phyloP scores from a whole-genome alignment of 108 stramenopile species.

The Cyclotella distinguenda region DNA sequence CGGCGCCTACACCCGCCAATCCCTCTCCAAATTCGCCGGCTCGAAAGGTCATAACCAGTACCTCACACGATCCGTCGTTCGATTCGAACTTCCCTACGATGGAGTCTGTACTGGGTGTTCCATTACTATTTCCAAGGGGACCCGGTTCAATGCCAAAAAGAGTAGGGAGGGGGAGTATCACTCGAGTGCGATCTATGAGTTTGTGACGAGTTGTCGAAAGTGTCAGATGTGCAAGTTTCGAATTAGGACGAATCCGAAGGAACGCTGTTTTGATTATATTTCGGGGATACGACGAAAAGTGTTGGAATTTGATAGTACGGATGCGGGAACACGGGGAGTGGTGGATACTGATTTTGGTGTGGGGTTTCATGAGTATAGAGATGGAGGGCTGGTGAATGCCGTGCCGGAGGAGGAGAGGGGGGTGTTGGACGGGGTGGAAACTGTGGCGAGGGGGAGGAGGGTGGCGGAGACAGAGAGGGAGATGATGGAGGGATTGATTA shows the following conservation, averaged over 20 bases:
- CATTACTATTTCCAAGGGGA: conserved; percentile 75
- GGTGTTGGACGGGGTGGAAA: conserved; percentile 53
- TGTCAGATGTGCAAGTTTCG: conserved; percentile 65
- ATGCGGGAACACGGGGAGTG: conserved; percentile 46
- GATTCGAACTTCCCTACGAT: conserved; percentile 94
- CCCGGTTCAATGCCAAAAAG: conserved; percentile 95
- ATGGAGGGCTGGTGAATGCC: conserved; percentile 23
- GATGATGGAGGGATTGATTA: conserved; percentile 47
- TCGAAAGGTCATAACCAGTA: conserved; percentile 85
- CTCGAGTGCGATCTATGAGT: conserved; percentile 88
- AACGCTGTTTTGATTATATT: conserved; percentile 73
- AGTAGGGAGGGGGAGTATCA: conserved; percentile 78
- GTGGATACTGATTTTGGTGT: conserved; percentile 45
- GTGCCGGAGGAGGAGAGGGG: neutral
- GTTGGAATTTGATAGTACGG: conserved; percentile 54
- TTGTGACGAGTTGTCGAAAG: conserved; percentile 86
- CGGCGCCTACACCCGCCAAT: conserved; percentile 72
- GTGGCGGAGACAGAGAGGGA: conserved; percentile 62
- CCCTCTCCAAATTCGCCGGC: conserved; percentile 59
- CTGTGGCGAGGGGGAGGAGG: conserved; percentile 34
- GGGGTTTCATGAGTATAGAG: conserved; percentile 36
- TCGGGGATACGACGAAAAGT: conserved; percentile 73
- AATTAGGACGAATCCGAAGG: conserved; percentile 81
- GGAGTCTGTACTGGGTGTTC: conserved; percentile 83
- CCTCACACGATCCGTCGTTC: conserved; percentile 77